Base-by-base conservation (phyloP, 2,329 filamentous ascomycete genomes). In the Graphiopsis chlorocephala region DNA sequence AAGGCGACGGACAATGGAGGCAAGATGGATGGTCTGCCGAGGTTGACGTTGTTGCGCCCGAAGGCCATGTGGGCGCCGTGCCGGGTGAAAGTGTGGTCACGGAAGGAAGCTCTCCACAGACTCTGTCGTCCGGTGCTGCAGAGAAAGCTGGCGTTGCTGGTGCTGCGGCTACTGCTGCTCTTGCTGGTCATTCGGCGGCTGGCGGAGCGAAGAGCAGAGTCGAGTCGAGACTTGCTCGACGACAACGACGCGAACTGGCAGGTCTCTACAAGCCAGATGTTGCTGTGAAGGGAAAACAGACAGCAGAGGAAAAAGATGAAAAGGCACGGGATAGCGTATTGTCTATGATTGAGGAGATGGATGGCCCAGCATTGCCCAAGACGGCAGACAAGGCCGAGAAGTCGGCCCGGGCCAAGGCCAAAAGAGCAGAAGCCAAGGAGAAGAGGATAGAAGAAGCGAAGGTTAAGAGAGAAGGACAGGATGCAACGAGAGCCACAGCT, bases 271-370 rank as follows among this genome's bases (percentile, higher is more conserved):
- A 56, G 58, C 38, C 53, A 20, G 11, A 20, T 10, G 45, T 61
- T 42, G 50, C 20, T 29, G 15, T n/a, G n/a, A 20, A 61, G 25
- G 26, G 20, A 14, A 38, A 42, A 29, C 11, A n/a, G 23, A 52
- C 25, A 17, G 48, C 17, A 26, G 42, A 29, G n/a, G 62, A 64
- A 31, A 33, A 31, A 35, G 61, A 38, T 12, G 65, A 65, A 12
- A 50, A 69, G 10, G 33, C 62, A 20, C 66, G 66, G 45, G 45
- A 70, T 20, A 53, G 56, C 15, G 66, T 73, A 15, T 57, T 72
- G 12, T 57, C 63, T 28, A 71, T 70, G 63, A 68, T 73, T n/a
- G 66, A 66, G 14, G 62, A 68, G 12, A 38, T 72, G 29, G 67
- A 68, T 47, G 63, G 64, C 4, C 60, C 65, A 23, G 57, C 48